Evolutionary conservation across 2,329 filamentous ascomycete genomes (phyloP), one percentile per base, ranked within the genome.

Genomic region (Scedosporium boydii): DNA sequence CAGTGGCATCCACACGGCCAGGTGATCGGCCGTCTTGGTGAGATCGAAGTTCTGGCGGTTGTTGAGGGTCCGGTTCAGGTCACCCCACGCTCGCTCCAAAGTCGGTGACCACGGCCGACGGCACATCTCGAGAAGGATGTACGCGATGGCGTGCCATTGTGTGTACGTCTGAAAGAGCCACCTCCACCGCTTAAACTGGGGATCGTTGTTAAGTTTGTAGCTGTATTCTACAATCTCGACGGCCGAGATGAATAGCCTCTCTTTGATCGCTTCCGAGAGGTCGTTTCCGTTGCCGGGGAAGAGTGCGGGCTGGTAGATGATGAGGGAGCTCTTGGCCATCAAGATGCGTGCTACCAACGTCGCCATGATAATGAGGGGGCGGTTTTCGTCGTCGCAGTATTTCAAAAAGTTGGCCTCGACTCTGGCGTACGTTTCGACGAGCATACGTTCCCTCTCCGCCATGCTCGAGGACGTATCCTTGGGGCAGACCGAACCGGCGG

Each of bases 301-400:
- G 38, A 89, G 84, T 68, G 88, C 81, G 0, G 89, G 89, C 67
- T 93, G 87, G 68, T 93, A 89, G 2, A 91, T 82, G 64, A 92
- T 82, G 42, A 95, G 79, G 76, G 87, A 90, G 78, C 92, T 85
- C 73, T 92, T 93, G 60, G 87, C 86, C 75, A 92, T 83, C 65
- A 93, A 85, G 38, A 93, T 78, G 9, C 88, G 83, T 3, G 85
- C 82, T 26, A 90, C 79, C 29, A 88, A 88, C 3, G 84, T 86
- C 6, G 83, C 83, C 27, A 89, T 82, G 86, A 87, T 90, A 65
- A 86, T 86, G 1, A 90, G 74, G 0, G 82, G 78, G 56, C 82
- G 72, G 65, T 67, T 75, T 53, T 75, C 71, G 69, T 79, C 77
- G 62, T 82, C 73, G 60, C 80, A 80, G 63, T 85, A 76, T 44